Conservation (phyloP, 2,329 filamentous ascomycete species). For the Chrysosporium queenslandicum region DNA sequence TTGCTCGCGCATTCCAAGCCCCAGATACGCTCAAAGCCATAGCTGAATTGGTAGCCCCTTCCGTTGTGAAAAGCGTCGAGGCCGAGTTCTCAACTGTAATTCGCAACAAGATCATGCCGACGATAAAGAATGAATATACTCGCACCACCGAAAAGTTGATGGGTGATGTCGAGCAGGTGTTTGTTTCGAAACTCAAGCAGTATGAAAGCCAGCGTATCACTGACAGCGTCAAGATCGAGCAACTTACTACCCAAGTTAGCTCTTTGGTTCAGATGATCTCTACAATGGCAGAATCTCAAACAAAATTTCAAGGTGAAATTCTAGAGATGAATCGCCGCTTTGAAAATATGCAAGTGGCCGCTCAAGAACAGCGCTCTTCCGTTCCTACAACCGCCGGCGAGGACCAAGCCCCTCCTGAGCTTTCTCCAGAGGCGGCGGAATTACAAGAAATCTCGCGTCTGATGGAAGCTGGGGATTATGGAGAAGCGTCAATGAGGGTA, state of each 20-base stretch:
- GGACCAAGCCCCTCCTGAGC: not conserved
- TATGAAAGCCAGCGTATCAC: constrained; percentile 44
- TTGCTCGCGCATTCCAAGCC: constrained; percentile 60
- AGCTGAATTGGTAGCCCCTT: constrained; percentile 59
- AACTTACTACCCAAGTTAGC: constrained; percentile 47
- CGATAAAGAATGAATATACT: constrained; percentile 54
- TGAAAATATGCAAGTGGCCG: constrained; percentile 17
- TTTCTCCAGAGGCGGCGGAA: constrained; percentile 32
- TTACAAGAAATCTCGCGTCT: constrained; percentile 34
- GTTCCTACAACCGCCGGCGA: constrained; percentile 15
- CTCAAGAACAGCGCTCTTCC: constrained; percentile 11
- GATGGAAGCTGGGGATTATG: constrained; percentile 33
- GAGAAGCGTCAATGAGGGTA: constrained; percentile 40
- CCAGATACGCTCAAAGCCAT: constrained; percentile 63
- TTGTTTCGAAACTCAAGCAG: constrained; percentile 43
- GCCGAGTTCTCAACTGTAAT: constrained; percentile 55
- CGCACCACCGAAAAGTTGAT: constrained; percentile 59
- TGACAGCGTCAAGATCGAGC: constrained; percentile 51
- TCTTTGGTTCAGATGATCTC: constrained; percentile 45
- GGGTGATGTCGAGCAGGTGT: constrained; percentile 55
- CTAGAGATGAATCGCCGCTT: constrained; percentile 28
- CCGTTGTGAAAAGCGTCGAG: constrained; percentile 59
- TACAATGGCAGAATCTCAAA: constrained; percentile 36
- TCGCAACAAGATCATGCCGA: constrained; percentile 54
- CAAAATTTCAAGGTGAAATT: constrained; percentile 35